Conservation (phyloP, 768 basidiomycete species). For the Xerocomellus intermedius region DNA sequence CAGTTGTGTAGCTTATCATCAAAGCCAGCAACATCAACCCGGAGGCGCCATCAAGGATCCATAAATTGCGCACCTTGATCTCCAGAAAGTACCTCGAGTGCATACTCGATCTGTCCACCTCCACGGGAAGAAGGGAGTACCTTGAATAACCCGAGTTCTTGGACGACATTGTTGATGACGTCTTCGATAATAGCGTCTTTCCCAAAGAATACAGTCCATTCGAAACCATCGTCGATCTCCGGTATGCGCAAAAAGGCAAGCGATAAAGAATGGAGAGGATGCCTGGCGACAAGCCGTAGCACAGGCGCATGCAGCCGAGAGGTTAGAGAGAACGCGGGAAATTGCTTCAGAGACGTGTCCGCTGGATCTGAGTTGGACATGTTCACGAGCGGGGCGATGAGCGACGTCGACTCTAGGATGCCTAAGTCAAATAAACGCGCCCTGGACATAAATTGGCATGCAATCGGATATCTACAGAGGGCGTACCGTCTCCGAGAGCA, state of each 20-base stretch:
- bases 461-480: background rate
- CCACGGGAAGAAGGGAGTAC: constrained; percentile 65
- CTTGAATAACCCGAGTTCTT: constrained; percentile 70
- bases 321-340: constrained; percentile 69
- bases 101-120: constrained; percentile 63
- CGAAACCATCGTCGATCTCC: constrained; percentile 72
- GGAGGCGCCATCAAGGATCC: background rate
- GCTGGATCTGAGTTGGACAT: constrained; percentile 32
- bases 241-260: constrained; percentile 67
- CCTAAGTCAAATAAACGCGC: constrained; percentile 36
- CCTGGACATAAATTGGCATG: constrained; percentile 11
- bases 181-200: constrained; percentile 54
- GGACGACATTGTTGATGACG: constrained; percentile 48
- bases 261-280: constrained; percentile 53
- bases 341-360: constrained; percentile 45
- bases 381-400: constrained; percentile 54
- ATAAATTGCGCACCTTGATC: constrained; percentile 44
- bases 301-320: constrained; percentile 64
- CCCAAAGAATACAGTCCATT: constrained; percentile 65
- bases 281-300: constrained; percentile 69
- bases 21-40: background rate
- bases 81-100: constrained; percentile 61
- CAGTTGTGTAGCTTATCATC: constrained; percentile 14
- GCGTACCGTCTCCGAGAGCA: constrained; percentile 61
- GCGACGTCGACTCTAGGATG: constrained; percentile 42